phyloP scores from a whole-genome alignment of 2,329 filamentous ascomycete species.

The Periconia digitata region DNA sequence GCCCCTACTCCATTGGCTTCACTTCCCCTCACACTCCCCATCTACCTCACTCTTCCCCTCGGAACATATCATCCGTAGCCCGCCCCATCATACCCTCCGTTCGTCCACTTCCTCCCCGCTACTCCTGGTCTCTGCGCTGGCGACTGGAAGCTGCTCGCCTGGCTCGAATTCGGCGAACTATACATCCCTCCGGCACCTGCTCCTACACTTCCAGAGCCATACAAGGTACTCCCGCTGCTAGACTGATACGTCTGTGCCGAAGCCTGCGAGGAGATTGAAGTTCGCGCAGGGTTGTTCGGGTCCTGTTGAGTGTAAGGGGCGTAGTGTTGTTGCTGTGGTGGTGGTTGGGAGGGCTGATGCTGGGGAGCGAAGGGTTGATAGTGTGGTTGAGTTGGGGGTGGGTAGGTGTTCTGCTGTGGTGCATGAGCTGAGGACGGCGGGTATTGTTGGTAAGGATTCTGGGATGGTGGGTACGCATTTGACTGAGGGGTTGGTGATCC shows the following conservation, averaged over 20 bases:
- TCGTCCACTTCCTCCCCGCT: constrained; percentile 10
- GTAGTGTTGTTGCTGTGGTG: constrained; percentile 2
- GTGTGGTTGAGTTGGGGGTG: not conserved
- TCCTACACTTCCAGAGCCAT: no score
- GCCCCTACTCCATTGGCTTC: no score
- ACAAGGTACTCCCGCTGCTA: no score
- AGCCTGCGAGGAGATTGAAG: constrained; percentile 5
- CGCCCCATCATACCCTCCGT: constrained; percentile 14
- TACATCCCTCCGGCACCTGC: no score
- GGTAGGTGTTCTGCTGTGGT: not conserved
- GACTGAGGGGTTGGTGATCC: not conserved
- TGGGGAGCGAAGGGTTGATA: constrained; percentile 6
- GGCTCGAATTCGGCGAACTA: constrained; percentile 7
- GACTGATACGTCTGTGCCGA: no score
- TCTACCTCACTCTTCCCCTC: no score
- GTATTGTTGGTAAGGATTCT: not conserved
- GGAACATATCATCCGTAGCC: constrained; percentile 9
- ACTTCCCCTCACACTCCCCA: no score
- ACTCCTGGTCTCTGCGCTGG: constrained; percentile 1
- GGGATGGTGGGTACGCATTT: not conserved
- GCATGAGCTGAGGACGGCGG: no score
- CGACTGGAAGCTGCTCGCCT: constrained; percentile 1
- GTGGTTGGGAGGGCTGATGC: not conserved
- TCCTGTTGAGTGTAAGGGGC: not conserved
- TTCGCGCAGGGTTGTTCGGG: constrained; percentile 7